phyloP scores from a whole-genome alignment of 352 stramenopile species.

The Phytopythium chamaehyphon region DNA sequence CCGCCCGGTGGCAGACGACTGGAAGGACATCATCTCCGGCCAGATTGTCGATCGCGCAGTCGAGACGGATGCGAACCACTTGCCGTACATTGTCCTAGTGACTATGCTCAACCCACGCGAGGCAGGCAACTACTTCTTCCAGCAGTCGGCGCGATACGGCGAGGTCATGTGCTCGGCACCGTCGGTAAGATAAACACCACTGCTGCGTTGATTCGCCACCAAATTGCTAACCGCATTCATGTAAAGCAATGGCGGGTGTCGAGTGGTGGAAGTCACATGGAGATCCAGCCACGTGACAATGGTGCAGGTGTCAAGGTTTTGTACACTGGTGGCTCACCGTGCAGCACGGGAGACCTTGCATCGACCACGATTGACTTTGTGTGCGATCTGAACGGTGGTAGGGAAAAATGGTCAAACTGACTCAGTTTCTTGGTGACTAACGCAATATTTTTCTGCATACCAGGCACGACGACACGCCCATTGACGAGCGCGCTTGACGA shows the following conservation, averaged over 20 bases:
- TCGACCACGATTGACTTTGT: conserved; percentile 64
- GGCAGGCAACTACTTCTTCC: conserved; percentile 58
- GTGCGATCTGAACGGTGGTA: conserved; percentile 63
- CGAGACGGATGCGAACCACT: conserved; percentile 32
- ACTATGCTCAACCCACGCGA: conserved; percentile 55
- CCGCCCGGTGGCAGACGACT: conserved; percentile 47
- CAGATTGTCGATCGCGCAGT: conserved; percentile 60
- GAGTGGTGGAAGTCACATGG: conserved; percentile 60
- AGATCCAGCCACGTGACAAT: conserved; percentile 46
- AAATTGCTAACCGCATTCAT: background rate
- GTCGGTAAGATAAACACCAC: conserved; percentile 29
- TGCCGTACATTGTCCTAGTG: conserved; percentile 55
- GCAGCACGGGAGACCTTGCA: conserved; percentile 36
- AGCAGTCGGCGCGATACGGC: conserved; percentile 62
- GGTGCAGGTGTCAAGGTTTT: conserved; percentile 56
- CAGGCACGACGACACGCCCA: conserved; percentile 48
- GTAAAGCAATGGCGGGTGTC: conserved; percentile 65
- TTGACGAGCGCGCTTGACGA: conserved; percentile 28
- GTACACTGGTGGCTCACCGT: conserved; percentile 49
- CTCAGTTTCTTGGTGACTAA: background rate
- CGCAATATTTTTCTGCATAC: background rate
- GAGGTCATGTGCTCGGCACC: conserved; percentile 70
- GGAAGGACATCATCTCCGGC: conserved; percentile 43
- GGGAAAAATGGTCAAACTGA: background rate
- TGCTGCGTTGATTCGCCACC: background rate